These are phyloP conservation scores for Serendipita sp. DNA, from an alignment of 768 basidiomycete species.

Conservation along the genomic window DNA sequence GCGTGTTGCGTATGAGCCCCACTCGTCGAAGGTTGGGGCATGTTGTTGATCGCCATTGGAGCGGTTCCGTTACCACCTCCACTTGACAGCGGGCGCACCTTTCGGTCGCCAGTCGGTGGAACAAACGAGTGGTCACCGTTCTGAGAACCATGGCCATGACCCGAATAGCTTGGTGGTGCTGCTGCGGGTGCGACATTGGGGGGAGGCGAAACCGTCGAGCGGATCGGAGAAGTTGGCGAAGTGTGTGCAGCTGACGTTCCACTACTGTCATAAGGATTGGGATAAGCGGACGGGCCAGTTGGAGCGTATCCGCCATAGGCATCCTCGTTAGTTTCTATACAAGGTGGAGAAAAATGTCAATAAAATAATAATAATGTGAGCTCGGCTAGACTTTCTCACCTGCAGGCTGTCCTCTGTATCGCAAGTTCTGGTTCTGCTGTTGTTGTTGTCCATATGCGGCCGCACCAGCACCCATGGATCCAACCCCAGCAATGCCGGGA, in stretches of 20 bases:
- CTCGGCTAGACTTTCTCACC: no score
- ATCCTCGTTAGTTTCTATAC: not conserved
- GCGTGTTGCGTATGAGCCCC: not conserved
- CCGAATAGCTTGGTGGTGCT: not conserved
- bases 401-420: not conserved
- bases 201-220: not conserved
- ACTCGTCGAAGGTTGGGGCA: not conserved
- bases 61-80: not conserved
- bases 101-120: not conserved
- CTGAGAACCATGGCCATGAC: not conserved
- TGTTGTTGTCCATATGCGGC: slow-evolving; percentile 1
- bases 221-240: not conserved
- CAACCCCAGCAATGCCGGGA: slow-evolving; percentile 8
- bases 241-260: not conserved
- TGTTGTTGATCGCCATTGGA: not conserved
- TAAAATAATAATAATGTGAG: not conserved
- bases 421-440: not conserved
- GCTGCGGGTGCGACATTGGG: not conserved
- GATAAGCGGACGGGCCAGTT: not conserved
- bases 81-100: not conserved
- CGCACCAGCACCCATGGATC: not conserved
- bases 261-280: not conserved
- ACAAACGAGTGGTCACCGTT: not conserved
- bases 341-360: not conserved
- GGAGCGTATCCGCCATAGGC: not conserved